Evolutionary conservation across 306 rosid species (phyloP), one percentile per base, ranked within the genome.

Genomic region (Neltuma alba): DNA sequence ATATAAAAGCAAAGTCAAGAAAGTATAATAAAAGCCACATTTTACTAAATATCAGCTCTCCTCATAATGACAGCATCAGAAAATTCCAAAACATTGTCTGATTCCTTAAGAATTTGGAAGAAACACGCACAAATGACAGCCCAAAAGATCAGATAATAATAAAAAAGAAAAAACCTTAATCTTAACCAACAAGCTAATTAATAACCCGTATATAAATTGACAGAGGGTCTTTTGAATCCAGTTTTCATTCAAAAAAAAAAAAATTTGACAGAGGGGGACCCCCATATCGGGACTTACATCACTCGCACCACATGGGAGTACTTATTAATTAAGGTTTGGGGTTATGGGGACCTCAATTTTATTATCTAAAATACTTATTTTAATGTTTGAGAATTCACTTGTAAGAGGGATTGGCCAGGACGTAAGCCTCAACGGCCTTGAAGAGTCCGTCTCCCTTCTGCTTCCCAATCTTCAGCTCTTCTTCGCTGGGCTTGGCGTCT

Each of bases 391-490:
- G 23, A 18, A 48, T 48, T 34, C 11, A 66, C 2, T 41, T 20
- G 52, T 28, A 33, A 44, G 38, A 25, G 40, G 61, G 47, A 28
- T 80, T 66, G 28, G 83, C 79, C 45, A 80, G 28, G 23, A 80
- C 64, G 20, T 60, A 60, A 9, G 28, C 70, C 61, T 66, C 72
- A 41, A 80, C 23, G 30, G 79, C 79, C 57, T 80, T 64, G 68
- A 73, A 73, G 3, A 80, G 21, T 15, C 58, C 68, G 0, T 27
- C 36, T 2, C 47, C 60, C 47, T 38, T 80, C 27, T 64, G 52
- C 61, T 80, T 64, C 5, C 84, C 41, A 48, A 9, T 33, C 75
- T 77, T 77, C 14, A 66, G 20, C 7, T 77, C 47, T 72, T 85
- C 89, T 38, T 72, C 85, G 14, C 0, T 71, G 9, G 47, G 40